Conservation (phyloP, 2,329 filamentous ascomycete genomes). For the Stagonosporopsis vannaccii region DNA sequence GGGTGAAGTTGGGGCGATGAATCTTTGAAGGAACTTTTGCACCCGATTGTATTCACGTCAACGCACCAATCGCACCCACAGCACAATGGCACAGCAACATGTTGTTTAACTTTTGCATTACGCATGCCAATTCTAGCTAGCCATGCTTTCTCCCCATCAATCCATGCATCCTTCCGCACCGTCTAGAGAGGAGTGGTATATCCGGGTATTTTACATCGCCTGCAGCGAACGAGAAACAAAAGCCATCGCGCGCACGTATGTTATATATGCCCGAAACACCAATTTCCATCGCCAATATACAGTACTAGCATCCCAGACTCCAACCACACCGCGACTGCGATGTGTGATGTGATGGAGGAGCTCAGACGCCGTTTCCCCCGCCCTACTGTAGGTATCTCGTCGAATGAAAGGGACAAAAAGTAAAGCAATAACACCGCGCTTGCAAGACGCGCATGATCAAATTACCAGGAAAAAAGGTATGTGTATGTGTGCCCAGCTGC, state of each 20-base stretch:
- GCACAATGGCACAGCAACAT: not conserved
- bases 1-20: too few species aligned
- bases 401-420: not conserved
- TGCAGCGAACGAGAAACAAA: conserved; percentile 2
- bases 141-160: conserved; percentile 11
- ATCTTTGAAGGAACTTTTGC: too few species aligned
- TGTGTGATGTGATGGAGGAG: not conserved
- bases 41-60: not conserved
- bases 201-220: conserved; percentile 45
- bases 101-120: conserved; percentile 5
- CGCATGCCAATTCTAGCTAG: not conserved
- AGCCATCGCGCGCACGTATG: conserved; percentile 18
- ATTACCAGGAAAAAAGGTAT: not conserved
- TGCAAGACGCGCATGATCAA: not conserved
- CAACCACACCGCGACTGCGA: not conserved
- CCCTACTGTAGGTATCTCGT: conserved; percentile 23
- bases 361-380: conserved; percentile 9
- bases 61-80: not conserved
- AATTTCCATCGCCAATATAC: conserved; percentile 22
- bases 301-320: not conserved
- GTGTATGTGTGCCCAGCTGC: conserved; percentile 28
- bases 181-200: conserved; percentile 49
- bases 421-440: conserved; percentile 35
- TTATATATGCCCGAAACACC: conserved; percentile 21
- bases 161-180: not conserved